Conservation (phyloP, 768 basidiomycete genomes). For the Naganishia onofrii region DNA sequence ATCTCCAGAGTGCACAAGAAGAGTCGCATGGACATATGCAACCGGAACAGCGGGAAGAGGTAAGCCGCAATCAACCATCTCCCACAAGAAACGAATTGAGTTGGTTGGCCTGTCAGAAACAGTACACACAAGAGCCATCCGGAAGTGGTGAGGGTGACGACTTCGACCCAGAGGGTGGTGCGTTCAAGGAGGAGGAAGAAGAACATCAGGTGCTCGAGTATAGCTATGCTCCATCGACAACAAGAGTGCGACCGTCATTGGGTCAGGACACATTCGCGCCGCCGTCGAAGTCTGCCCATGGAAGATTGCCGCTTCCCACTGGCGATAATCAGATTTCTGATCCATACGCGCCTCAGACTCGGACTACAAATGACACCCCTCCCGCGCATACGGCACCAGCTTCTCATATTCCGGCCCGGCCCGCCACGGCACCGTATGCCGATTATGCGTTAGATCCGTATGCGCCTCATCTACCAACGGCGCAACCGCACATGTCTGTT, state of each 20-base stretch:
- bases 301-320: background rate
- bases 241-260: slow-evolving; percentile 3
- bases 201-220: background rate
- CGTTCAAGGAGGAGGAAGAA: background rate
- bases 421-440: slow-evolving; percentile 3
- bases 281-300: background rate
- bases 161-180: background rate
- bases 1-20: background rate
- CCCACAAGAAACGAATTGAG: background rate
- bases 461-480: background rate
- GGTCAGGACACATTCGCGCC: slow-evolving; percentile 27
- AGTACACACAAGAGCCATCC: background rate
- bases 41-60: background rate
- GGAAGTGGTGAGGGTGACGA: background rate
- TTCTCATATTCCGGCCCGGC: background rate
- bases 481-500: slow-evolving; percentile 11
- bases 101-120: background rate
- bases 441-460: slow-evolving; percentile 9
- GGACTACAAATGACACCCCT: background rate
- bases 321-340: background rate
- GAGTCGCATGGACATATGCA: background rate
- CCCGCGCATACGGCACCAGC: background rate
- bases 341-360: slow-evolving; percentile 15
- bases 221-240: slow-evolving; percentile 7
- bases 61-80: background rate